These are phyloP conservation scores for Posidonia oceanica DNA, from an alignment of 116 monocot genomes.

Conservation along the genomic window DNA sequence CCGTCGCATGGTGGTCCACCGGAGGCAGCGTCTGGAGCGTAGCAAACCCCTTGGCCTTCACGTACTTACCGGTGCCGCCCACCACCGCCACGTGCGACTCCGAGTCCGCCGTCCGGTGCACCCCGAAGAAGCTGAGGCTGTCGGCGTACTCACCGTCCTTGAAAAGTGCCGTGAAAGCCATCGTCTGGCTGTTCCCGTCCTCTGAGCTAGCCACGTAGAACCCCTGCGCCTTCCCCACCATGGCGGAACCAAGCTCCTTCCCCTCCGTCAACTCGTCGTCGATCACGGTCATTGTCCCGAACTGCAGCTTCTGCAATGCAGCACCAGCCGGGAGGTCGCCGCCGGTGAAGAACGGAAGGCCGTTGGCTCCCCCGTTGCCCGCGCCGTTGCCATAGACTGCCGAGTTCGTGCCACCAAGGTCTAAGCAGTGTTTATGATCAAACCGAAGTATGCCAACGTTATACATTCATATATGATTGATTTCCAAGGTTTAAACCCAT, in stretches of 20 bases:
- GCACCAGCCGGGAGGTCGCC: conserved; percentile 3
- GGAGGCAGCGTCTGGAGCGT: conserved; percentile 1
- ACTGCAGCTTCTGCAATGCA: conserved; percentile 6
- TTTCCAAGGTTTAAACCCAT: no score
- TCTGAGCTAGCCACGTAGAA: conserved; percentile 11
- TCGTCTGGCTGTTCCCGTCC: conserved; percentile 12
- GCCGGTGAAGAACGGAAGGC: conserved; percentile 5
- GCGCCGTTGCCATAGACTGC: not conserved
- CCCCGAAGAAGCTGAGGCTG: conserved; percentile 19
- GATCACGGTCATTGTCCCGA: conserved; percentile 11
- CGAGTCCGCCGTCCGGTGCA: not conserved
- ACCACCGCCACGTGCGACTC: conserved; percentile 20
- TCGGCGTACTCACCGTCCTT: conserved; percentile 5
- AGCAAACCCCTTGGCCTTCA: conserved; percentile 12
- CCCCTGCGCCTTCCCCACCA: conserved; percentile 10
- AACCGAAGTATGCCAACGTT: no score
- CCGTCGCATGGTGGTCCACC: not conserved
- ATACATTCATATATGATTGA: no score
- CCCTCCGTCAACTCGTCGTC: conserved; percentile 11
- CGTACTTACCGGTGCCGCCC: conserved; percentile 24
- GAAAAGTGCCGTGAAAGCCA: conserved; percentile 17
- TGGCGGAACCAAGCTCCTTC: not conserved
- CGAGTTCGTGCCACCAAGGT: not conserved
- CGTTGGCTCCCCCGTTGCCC: not conserved
- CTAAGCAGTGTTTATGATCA: no score